These are phyloP conservation scores for Lophiotrema nucula DNA, from an alignment of 495 filamentous ascomycete species.

Conservation along the genomic window DNA sequence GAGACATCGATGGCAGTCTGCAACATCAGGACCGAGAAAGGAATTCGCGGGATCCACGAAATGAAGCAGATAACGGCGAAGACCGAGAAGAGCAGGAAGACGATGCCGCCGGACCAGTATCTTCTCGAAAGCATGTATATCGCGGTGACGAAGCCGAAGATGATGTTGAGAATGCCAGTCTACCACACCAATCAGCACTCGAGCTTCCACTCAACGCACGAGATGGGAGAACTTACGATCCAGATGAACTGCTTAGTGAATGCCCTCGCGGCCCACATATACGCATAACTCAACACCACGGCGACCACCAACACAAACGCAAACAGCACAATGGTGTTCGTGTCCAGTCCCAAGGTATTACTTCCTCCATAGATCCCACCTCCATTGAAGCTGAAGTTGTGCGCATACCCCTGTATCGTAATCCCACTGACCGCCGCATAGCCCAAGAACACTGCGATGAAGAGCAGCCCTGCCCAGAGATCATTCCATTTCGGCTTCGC, in stretches of 20 bases:
- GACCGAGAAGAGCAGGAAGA: conserved; percentile 77
- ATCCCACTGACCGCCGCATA: conserved; percentile 77
- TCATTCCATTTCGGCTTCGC: conserved; percentile 85
- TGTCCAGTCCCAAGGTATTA: conserved; percentile 68
- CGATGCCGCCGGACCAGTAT: conserved; percentile 79
- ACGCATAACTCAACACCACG: conserved; percentile 69
- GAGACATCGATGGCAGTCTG: conserved; percentile 84
- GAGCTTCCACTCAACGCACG: conserved; percentile 36
- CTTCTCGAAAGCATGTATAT: conserved; percentile 64
- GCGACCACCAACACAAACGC: conserved; percentile 70
- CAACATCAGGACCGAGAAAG: conserved; percentile 86
- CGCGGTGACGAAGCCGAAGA: conserved; percentile 64
- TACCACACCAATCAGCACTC: neutral
- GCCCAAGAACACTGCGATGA: conserved; percentile 70
- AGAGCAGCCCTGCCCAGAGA: conserved; percentile 80
- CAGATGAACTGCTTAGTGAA: conserved; percentile 92
- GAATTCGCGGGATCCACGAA: conserved; percentile 83
- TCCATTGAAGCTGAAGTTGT: conserved; percentile 60
- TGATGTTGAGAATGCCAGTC: conserved; percentile 33
- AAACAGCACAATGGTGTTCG: conserved; percentile 84
- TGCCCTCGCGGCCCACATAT: conserved; percentile 71
- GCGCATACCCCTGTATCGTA: conserved; percentile 69
- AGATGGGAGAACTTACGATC: too few relatives aligned
- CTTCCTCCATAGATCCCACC: conserved; percentile 68
- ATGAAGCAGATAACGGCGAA: conserved; percentile 79